Evolutionary conservation across 108 stramenopile species (phyloP), one percentile per base, ranked within the genome.

Genomic region (Cyclotella choctawhatcheeana): DNA sequence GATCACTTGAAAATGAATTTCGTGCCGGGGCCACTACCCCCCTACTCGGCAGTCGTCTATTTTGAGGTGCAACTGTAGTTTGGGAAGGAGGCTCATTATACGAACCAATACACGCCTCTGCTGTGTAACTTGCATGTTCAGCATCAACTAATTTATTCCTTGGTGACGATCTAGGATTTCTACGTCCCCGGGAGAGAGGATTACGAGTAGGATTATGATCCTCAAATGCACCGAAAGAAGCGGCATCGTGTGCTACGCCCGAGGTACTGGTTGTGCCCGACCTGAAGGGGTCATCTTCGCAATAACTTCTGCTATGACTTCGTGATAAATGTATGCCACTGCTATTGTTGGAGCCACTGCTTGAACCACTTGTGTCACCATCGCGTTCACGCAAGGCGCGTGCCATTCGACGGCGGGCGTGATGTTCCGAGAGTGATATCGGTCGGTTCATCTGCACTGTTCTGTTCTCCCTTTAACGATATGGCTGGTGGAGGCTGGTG

Each of bases 391-490:
- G 59, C 22, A 22, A 13, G 35, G 37, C 34, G 34, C 26, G 55
- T 27, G 55, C 55, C 31, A 31, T 56, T 13, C 59, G 59, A 24
- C 59, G 33, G 3, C 59, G 59, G 33, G 59, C 59, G 59, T 60
- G 59, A 22, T 60, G 59, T 60, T 60, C 59, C 6, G 59, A 8
- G n/a, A 60, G 59, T 10, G 59, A 60, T 20, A 60, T 24, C 22
- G 59, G 40, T 37, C 37, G 59, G 20, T 60, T 60, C 59, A 60
- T 60, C 47, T 17, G 17, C 37, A 8, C 37, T 40, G 6, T 40
- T 40, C 8, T 40, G 37, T n/a, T n/a, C n/a, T n/a, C n/a, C n/a
- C n/a, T n/a, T n/a, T n/a, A n/a, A n/a, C n/a, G n/a, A n/a, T n/a
- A n/a, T n/a, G n/a, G n/a, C n/a, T n/a, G n/a, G n/a, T n/a, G n/a